Base-by-base conservation (phyloP, 768 basidiomycete genomes). In the Hypholoma fasciculare region DNA sequence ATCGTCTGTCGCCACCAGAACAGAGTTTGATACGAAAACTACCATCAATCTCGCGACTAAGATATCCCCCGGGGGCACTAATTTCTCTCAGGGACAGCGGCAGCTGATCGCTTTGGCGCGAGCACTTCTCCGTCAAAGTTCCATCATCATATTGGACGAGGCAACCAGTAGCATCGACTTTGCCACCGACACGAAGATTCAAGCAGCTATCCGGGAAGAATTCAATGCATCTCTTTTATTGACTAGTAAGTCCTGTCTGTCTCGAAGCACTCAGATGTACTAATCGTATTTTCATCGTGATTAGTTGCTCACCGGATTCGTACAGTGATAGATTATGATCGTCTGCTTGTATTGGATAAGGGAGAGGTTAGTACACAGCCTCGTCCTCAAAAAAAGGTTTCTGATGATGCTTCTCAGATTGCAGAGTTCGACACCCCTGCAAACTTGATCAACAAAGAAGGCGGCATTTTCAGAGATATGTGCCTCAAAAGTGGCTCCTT, bases 71-170 rank as follows among this genome's bases (percentile, higher is more conserved):
- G 94, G 94, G 0, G 94, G 94, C 0, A 80, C 85, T 27, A 96
- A 97, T 74, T 96, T 97, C 71, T 95, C 92, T 1, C 92, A 94
- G 58, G 95, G 96, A 9, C 94, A 98, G 68, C 72, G 94, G 11
- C 95, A 98, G 65, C 74, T 94, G 16, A 89, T 94, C 54, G 88
- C 91, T 1, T 88, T 94, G 88, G 92, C 92, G 0, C 82, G 92
- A 5, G 91, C 92, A 0, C 74, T 94, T 20, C 76, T 93, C 34
- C 77, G 90, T 16, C 80, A 83, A 7, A 90, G 86, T 65, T 74
- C 85, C 11, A 84, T 94, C 60, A 86, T 94, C 49, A 82, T 94
- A 12, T 74, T 93, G 42, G 92, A 92, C 61, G 91, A 93, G 64
- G 92, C 92, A 12, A 93, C 91, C 4, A 91, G 89, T 58, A 91